A percentile compares a stretch with the other conserved stretches of the same genome.
These are phyloP conservation scores for Phytophthora brassicae DNA, from an alignment of 352 stramenopile species.

Conservation along the genomic window DNA sequence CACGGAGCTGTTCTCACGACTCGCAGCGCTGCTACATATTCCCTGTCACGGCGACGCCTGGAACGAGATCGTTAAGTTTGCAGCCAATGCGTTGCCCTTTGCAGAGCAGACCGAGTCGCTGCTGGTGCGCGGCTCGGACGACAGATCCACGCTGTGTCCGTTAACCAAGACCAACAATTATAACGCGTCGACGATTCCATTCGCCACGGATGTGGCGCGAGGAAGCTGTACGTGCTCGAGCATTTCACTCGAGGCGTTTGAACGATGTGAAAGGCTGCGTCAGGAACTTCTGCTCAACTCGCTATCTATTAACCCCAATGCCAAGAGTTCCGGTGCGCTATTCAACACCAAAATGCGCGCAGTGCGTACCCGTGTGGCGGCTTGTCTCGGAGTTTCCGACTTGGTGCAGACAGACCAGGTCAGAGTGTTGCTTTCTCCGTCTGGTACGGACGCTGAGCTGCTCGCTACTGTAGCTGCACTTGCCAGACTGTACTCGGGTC, in stretches of 20 bases:
- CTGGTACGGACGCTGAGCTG: constrained; percentile 86
- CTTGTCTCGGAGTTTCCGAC: constrained; percentile 51
- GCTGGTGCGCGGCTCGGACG: constrained; percentile 82
- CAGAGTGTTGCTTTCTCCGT: constrained; percentile 75
- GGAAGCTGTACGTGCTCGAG: constrained; percentile 88
- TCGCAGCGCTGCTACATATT: constrained; percentile 70
- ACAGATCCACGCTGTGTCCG: constrained; percentile 78
- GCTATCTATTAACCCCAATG: constrained; percentile 82
- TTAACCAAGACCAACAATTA: constrained; percentile 89
- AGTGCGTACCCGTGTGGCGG: constrained; percentile 56
- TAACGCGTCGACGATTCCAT: constrained; percentile 78
- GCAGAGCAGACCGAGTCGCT: constrained; percentile 85
- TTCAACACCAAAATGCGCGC: constrained; percentile 71
- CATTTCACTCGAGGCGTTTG: constrained; percentile 67
- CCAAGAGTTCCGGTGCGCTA: constrained; percentile 59
- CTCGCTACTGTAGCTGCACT: constrained; percentile 73
- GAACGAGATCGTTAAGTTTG: constrained; percentile 81
- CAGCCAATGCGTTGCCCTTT: constrained; percentile 72
- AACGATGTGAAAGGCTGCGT: constrained; percentile 61
- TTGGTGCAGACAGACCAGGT: constrained; percentile 58
- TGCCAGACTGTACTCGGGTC: constrained; percentile 55
- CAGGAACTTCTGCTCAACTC: constrained; percentile 79
- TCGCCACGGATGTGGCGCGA: constrained; percentile 61
- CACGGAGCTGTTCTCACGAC: constrained; percentile 61
- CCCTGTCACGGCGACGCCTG: constrained; percentile 70